A percentile compares a stretch with the other conserved stretches of the same genome.
phyloP scores from a whole-genome alignment of 352 stramenopile species.

The Pythium guiyangense region DNA sequence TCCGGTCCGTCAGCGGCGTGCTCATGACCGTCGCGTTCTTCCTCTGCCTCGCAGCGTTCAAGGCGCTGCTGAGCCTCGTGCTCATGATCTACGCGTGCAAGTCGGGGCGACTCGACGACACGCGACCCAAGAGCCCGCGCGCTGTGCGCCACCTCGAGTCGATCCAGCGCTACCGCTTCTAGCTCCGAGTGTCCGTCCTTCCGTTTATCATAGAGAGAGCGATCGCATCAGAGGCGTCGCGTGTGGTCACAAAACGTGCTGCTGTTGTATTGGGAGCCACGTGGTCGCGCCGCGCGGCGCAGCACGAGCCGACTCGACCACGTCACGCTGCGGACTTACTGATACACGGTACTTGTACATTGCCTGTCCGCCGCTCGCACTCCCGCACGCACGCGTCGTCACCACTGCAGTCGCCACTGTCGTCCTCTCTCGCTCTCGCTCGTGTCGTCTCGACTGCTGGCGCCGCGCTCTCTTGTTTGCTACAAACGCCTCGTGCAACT shows the following conservation, averaged over 20 bases:
- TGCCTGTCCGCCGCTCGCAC: constrained; percentile 20
- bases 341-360: constrained; percentile 65
- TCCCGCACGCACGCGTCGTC: constrained; percentile 24
- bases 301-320: too few relatives aligned
- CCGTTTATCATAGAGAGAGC: constrained; percentile 2
- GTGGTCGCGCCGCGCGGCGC: neutral
- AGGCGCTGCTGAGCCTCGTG: constrained; percentile 66
- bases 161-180: constrained; percentile 48
- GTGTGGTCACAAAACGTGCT: constrained; percentile 8
- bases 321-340: too few relatives aligned
- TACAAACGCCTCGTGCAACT: too few relatives aligned
- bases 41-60: constrained; percentile 71
- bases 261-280: constrained; percentile 6
- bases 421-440: too few relatives aligned
- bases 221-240: neutral
- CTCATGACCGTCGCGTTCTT: constrained; percentile 61
- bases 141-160: constrained; percentile 52
- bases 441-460: constrained; percentile 15
- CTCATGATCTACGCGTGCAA: constrained; percentile 77
- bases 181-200: neutral
- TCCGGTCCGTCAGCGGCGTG: constrained; percentile 32
- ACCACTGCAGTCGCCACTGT: constrained; percentile 18
- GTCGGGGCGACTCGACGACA: constrained; percentile 61
- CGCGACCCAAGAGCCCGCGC: constrained; percentile 58
- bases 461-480: constrained; percentile 40